Base-by-base conservation (phyloP, 345 rosid species). In the Anastatica hierochuntica region DNA sequence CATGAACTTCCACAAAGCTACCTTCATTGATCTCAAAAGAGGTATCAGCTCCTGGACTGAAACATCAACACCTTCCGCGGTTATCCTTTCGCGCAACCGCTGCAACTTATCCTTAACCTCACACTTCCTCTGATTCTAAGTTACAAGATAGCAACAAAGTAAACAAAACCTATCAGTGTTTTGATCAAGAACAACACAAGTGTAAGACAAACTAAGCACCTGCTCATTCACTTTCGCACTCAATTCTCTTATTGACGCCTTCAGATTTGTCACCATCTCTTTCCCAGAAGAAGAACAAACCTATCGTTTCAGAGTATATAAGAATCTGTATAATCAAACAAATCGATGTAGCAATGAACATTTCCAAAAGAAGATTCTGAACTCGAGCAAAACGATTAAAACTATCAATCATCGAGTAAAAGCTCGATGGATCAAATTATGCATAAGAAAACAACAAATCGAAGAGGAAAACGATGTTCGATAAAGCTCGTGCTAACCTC, bases 1-100 rank as follows among this genome's bases (percentile, higher is more conserved):
- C 36, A 15, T 8, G 4, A 47, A 17, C 31, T 23, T 27, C 30
- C 4, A 0, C 36, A 30, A 41, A 64, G 19, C 14, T 10, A 81
- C 97, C 88, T 79, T 75, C 4, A 75, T 21, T 16, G 75, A 70
- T 59, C 63, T 31, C 63, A 78, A 49, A 45, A 73, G 71, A 35
- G 76, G 71, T 34, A 75, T 15, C 59, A 88, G 42, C 42, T 66
- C 77, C 56, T 62, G 69, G 24, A 76, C 75, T 29, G 56, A 56
- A 29, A 53, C 43, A 73, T 67, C 64, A 20, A 62, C 77, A 14
- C 58, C 69, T 38, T 72, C 46, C 24, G 36, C 50, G 3, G 56
- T 40, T 27, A 77, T 52, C 62, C 70, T 73, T 62, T 73, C 78
- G 19, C 71, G 71, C 34, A 84, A 39, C 43, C 45, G 44, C 53